Conservation (phyloP, 306 rosid species). For the Potentilla sterilis region DNA sequence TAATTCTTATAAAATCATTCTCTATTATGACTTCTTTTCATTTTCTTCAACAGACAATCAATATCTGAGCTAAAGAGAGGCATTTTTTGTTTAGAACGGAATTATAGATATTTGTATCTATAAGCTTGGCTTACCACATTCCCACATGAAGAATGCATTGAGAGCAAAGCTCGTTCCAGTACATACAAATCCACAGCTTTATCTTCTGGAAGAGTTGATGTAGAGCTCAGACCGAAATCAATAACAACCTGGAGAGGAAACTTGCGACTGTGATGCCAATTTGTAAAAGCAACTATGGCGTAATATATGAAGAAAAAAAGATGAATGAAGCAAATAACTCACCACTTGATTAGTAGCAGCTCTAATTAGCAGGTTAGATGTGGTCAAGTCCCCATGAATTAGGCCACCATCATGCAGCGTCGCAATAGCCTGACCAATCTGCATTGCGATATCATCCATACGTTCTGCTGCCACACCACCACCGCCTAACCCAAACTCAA, state of each 20-base stretch:
- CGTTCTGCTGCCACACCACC: constrained; percentile 38
- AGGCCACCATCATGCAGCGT: constrained; percentile 86
- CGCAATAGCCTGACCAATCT: constrained; percentile 77
- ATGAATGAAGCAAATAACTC: constrained; percentile 28
- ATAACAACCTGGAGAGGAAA: constrained; percentile 60
- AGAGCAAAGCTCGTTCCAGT: constrained; percentile 78
- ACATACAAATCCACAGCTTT: constrained; percentile 94
- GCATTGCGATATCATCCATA: constrained; percentile 54
- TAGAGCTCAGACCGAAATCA: constrained; percentile 89
- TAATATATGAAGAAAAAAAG: constrained; percentile 11
- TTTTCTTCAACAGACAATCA: neutral
- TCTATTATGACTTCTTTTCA: neutral
- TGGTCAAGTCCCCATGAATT: constrained; percentile 82
- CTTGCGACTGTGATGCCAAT: constrained; percentile 14
- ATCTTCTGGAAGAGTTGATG: constrained; percentile 85
- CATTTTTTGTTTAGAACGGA: neutral
- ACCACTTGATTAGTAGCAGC: constrained; percentile 60
- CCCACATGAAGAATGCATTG: constrained; percentile 94
- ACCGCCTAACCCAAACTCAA: constrained; percentile 55
- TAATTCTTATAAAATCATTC: neutral
- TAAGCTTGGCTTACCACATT: constrained; percentile 54
- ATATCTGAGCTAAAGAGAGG: neutral
- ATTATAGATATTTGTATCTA: neutral
- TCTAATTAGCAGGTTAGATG: constrained; percentile 78
- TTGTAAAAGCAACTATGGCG: constrained; percentile 13